phyloP scores from a whole-genome alignment of 495 filamentous ascomycete genomes.

The Bathelium albidoporum region DNA sequence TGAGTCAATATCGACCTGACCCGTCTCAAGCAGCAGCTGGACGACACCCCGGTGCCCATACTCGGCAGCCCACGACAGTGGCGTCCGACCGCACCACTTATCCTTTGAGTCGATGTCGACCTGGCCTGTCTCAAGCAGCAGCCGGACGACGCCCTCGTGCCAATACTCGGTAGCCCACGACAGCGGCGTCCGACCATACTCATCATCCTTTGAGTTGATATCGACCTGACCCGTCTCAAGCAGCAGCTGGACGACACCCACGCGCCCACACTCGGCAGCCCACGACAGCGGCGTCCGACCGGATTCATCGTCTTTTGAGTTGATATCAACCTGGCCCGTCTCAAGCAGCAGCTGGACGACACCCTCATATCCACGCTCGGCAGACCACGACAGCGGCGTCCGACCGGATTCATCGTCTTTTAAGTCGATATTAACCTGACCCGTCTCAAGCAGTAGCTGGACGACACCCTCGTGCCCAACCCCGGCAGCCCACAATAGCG shows the following conservation, averaged over 20 bases:
- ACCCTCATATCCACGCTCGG: background rate
- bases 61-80: too few relatives aligned
- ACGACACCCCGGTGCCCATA: too few relatives aligned
- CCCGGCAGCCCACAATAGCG: conserved; percentile 9
- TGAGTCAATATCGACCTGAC: too few relatives aligned
- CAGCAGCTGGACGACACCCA: background rate
- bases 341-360: background rate
- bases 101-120: background rate
- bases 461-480: conserved; percentile 1
- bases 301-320: background rate
- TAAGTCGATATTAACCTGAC: background rate
- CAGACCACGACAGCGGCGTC: background rate
- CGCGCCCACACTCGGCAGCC: background rate
- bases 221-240: background rate
- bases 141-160: conserved; percentile 15
- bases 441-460: conserved; percentile 3
- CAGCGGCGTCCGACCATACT: conserved; percentile 2
- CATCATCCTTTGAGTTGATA: background rate
- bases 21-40: too few relatives aligned
- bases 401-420: background rate
- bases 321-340: background rate
- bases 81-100: background rate
- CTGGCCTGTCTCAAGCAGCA: conserved; percentile 13
- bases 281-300: background rate
- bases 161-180: conserved; percentile 2